Conservation (phyloP, 2,329 filamentous ascomycete genomes). For the Nothopassalora personata region DNA sequence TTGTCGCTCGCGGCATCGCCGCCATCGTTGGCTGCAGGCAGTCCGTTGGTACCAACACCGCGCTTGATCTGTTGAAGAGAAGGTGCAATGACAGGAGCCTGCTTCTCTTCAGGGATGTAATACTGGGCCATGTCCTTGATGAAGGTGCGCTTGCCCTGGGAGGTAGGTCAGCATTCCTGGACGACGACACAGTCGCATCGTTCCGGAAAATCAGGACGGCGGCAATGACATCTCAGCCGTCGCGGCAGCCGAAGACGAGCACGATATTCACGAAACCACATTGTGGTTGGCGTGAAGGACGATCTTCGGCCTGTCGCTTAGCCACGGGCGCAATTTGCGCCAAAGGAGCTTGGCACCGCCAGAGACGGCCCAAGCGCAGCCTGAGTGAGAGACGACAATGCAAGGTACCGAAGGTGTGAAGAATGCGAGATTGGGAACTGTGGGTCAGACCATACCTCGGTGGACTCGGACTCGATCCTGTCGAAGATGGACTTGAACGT, state of each 20-base stretch:
- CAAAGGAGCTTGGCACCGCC: background rate
- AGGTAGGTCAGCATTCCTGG: background rate
- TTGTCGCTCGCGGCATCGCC: constrained; percentile 20
- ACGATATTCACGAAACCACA: background rate
- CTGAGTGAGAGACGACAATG: constrained; percentile 4
- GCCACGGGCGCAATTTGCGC: constrained; percentile 1
- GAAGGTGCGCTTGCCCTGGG: constrained; percentile 81
- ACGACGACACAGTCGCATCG: background rate
- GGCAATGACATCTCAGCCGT: background rate
- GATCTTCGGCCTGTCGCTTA: background rate
- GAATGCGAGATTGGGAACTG: background rate
- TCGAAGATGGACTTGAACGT: constrained; percentile 77
- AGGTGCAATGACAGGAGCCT: constrained; percentile 65
- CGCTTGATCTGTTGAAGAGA: constrained; percentile 60
- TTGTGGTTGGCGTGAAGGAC: background rate
- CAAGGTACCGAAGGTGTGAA: background rate
- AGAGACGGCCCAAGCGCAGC: constrained; percentile 1
- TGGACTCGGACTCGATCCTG: constrained; percentile 63
- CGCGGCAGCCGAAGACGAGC: background rate
- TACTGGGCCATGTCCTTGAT: constrained; percentile 99
- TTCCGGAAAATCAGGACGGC: background rate
- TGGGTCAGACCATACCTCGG: constrained; percentile 56
- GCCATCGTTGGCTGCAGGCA: constrained; percentile 29
- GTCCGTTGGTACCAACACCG: constrained; percentile 52
- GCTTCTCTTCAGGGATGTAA: constrained; percentile 67